Conservation (phyloP, 495 filamentous ascomycete genomes). For the Penicillium goetzii region DNA sequence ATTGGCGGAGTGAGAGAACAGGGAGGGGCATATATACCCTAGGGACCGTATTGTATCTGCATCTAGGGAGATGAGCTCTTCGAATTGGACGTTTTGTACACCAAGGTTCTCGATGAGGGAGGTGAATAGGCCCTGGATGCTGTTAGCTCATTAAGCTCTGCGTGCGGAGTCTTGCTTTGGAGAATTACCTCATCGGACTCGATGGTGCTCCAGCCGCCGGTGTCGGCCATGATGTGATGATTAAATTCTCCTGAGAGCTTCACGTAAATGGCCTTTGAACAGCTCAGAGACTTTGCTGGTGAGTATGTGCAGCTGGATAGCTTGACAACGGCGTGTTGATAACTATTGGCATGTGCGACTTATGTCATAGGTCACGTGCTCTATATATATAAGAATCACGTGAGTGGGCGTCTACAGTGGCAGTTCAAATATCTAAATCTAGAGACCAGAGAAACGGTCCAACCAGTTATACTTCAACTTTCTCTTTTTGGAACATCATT, state of each 20-base stretch:
- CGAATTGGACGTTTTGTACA: slow-evolving; percentile 91
- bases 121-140: slow-evolving; percentile 87
- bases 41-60: slow-evolving; percentile 75
- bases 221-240: slow-evolving; percentile 40
- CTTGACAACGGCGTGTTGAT: slow-evolving; percentile 17
- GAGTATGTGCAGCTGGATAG: slow-evolving; percentile 3
- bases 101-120: slow-evolving; percentile 90
- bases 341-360: slow-evolving; percentile 8
- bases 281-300: background rate
- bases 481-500: too few relatives aligned
- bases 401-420: background rate
- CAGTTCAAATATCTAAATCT: too few relatives aligned
- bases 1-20: background rate
- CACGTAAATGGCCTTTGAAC: background rate
- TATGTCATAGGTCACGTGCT: slow-evolving; percentile 31
- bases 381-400: slow-evolving; percentile 1
- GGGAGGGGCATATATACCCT: slow-evolving; percentile 36
- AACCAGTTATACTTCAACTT: too few relatives aligned
- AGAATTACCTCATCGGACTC: slow-evolving; percentile 86
- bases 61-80: slow-evolving; percentile 92
- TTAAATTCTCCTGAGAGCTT: background rate
- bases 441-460: too few relatives aligned
- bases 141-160: slow-evolving; percentile 18
- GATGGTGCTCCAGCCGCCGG: slow-evolving; percentile 74
- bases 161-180: background rate